These are phyloP conservation scores for Anastatica hierochuntica DNA, from an alignment of 345 rosid genomes.

Conservation along the genomic window DNA sequence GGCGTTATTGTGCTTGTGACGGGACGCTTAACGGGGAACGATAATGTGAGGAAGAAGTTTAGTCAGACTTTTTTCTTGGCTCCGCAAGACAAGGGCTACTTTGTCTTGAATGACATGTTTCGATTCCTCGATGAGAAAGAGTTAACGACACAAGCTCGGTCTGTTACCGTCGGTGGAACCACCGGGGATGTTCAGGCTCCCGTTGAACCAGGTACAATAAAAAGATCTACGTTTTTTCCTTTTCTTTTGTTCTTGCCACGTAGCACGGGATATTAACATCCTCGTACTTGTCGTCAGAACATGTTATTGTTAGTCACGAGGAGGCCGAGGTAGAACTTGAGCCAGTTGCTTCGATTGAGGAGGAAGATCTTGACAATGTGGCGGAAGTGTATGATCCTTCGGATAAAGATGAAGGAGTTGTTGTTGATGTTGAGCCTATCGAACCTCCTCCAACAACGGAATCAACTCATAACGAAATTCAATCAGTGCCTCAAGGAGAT, in stretches of 20 bases:
- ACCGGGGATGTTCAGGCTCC: constrained; percentile 29
- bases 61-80: constrained; percentile 86
- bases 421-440: constrained; percentile 22
- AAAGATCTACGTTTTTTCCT: too few relatives aligned
- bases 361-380: constrained; percentile 26
- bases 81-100: constrained; percentile 85
- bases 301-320: constrained; percentile 18
- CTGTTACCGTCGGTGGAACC: constrained; percentile 27
- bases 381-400: constrained; percentile 30
- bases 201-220: constrained; percentile 37
- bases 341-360: constrained; percentile 26
- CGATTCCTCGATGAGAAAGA: constrained; percentile 61
- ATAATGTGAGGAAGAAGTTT: constrained; percentile 66
- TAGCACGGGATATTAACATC: not conserved
- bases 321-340: constrained; percentile 17
- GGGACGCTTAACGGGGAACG: constrained; percentile 70
- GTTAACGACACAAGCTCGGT: constrained; percentile 21
- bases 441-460: constrained; percentile 28
- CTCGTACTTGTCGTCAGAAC: constrained; percentile 8
- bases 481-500: constrained; percentile 46
- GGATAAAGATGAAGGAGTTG: constrained; percentile 41
- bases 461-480: constrained; percentile 22
- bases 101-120: constrained; percentile 79
- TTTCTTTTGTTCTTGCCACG: too few relatives aligned
- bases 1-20: constrained; percentile 85